These are phyloP conservation scores for Paramecium biaurelia DNA, from an alignment of 73 alveolate genomes.

Conservation along the genomic window DNA sequence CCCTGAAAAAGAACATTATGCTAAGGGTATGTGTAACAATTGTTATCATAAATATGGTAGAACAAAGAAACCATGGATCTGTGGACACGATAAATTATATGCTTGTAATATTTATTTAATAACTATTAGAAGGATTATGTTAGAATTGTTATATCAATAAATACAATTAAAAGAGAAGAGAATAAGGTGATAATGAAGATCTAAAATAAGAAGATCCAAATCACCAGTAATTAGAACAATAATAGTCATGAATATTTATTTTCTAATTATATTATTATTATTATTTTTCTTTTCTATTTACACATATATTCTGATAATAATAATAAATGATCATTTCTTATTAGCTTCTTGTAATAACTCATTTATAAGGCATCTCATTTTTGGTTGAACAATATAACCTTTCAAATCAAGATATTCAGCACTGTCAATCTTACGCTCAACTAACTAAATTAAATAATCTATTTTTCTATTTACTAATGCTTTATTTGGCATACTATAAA, in stretches of 20 bases:
- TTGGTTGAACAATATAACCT: slow-evolving; percentile 18
- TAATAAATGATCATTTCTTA: background rate
- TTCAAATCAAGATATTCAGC: background rate
- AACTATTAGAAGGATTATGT: slow-evolving; percentile 49
- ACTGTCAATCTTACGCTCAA: background rate
- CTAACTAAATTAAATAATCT: background rate
- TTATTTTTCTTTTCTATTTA: background rate
- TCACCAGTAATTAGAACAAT: background rate
- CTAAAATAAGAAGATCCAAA: background rate
- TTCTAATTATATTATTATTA: background rate
- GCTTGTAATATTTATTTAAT: slow-evolving; percentile 40
- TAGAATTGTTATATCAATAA: slow-evolving; percentile 61
- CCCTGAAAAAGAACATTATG: slow-evolving; percentile 85
- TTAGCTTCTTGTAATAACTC: background rate
- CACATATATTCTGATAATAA: background rate
- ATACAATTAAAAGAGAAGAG: slow-evolving; percentile 53
- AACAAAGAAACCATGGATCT: slow-evolving; percentile 78
- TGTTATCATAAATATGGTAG: slow-evolving; percentile 88
- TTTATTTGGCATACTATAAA: background rate
- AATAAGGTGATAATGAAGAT: background rate
- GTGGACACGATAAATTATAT: slow-evolving; percentile 75
- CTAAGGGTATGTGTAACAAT: slow-evolving; percentile 91
- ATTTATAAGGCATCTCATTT: background rate
- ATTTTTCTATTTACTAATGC: background rate
- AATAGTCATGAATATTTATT: background rate